Evolutionary conservation across 176 grass and related monocot genomes (phyloP).

Genomic region (Oryza officinalis): DNA sequence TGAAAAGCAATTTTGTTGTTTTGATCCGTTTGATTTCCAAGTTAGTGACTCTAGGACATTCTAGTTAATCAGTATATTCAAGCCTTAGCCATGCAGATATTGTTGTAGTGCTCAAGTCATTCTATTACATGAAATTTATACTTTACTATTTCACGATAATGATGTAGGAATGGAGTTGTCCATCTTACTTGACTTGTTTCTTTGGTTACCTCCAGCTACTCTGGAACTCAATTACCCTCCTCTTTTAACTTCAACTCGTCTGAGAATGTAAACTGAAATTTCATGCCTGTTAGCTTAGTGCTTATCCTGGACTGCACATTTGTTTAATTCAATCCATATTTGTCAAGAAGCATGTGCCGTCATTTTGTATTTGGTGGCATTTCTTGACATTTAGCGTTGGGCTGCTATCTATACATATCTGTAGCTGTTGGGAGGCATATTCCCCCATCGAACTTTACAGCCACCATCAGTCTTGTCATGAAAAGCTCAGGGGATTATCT

Average conservation of each 20-base stretch:
- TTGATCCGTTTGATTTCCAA: neutral
- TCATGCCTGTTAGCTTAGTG: neutral
- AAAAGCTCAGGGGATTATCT: conserved; percentile 5
- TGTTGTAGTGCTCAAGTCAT: neutral
- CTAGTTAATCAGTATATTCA: neutral
- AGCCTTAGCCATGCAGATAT: neutral
- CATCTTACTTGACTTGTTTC: neutral
- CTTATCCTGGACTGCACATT: neutral
- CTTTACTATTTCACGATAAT: neutral
- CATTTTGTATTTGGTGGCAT: neutral
- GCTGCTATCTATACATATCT: neutral
- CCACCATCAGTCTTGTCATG: neutral
- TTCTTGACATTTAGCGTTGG: conserved; percentile 27
- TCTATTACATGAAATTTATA: neutral
- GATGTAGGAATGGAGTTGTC: neutral
- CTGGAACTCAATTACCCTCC: neutral
- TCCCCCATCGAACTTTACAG: neutral
- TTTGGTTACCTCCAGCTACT: neutral
- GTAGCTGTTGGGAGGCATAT: conserved; percentile 19
- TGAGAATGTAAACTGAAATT: neutral
- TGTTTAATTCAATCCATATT: neutral
- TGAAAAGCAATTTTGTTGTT: conserved; percentile 33
- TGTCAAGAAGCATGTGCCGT: conserved; percentile 15
- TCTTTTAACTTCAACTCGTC: neutral
- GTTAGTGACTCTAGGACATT: neutral